Percentiles rank a stretch among this genome's conserved stretches.
These are phyloP conservation scores for Phlyctochytrium bullatum DNA, from an alignment of 192 early-diverging fungal species.

Conservation along the genomic window DNA sequence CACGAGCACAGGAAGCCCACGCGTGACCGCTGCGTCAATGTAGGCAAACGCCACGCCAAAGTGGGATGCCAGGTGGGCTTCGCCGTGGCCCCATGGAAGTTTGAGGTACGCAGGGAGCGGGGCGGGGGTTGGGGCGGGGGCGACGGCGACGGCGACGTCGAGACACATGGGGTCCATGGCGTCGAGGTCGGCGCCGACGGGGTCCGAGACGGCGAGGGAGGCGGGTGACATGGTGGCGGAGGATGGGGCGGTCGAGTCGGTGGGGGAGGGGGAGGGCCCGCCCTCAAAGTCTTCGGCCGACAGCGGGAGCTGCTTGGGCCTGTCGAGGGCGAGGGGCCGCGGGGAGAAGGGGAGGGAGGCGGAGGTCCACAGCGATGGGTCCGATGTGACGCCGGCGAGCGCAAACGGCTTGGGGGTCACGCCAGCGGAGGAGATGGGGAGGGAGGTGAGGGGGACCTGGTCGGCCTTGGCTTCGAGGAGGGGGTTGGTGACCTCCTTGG, in stretches of 20 bases:
- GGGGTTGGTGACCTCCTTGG: conserved; percentile 68
- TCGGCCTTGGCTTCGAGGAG: conserved; percentile 1
- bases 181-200: too few relatives aligned
- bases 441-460: neutral
- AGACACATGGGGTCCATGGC: neutral
- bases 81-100: conserved; percentile 71
- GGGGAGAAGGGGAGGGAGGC: neutral
- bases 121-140: neutral
- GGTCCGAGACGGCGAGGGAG: neutral
- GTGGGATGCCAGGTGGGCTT: conserved; percentile 58
- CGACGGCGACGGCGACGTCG: neutral
- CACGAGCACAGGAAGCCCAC: conserved; percentile 57
- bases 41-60: conserved; percentile 61
- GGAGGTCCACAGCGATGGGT: neutral
- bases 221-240: neutral
- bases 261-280: neutral
- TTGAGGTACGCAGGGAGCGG: conserved; percentile 12
- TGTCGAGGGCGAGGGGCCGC: neutral
- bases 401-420: neutral
- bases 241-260: neutral
- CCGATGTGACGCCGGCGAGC: too few relatives aligned
- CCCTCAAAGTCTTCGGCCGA: neutral
- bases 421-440: neutral
- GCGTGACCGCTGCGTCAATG: conserved; percentile 49
- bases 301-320: neutral